Percentiles rank a stretch among this genome's conserved stretches.
Evolutionary conservation across 2,329 filamentous ascomycete genomes (phyloP).

Genomic region (Fusarium fracticaudum): DNA sequence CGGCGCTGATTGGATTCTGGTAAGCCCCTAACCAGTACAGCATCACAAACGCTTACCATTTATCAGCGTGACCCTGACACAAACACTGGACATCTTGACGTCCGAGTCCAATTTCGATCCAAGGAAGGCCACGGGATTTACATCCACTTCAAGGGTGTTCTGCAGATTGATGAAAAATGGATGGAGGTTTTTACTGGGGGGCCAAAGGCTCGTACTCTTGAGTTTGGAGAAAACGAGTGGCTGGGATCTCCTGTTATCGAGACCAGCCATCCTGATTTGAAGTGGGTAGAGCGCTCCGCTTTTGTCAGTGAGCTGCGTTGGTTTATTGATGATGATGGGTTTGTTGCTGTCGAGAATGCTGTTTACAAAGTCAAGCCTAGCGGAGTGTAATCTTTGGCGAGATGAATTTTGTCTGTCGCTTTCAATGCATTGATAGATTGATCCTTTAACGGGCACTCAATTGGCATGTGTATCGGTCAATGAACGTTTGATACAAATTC

Average conservation of each 20-base stretch:
- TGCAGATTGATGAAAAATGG: slow-evolving; percentile 9
- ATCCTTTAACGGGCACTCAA: no score
- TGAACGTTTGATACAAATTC: no score
- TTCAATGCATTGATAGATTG: no score
- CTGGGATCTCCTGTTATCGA: background rate
- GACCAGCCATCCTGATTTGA: background rate
- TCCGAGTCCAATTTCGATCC: background rate
- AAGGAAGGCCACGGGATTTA: background rate
- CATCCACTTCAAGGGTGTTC: background rate
- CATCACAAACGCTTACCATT: background rate
- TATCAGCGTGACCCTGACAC: background rate
- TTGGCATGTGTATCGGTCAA: no score
- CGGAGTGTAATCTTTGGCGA: no score
- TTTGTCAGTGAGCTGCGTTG: slow-evolving; percentile 9
- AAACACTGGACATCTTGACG: slow-evolving; percentile 5
- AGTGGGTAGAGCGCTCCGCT: slow-evolving; percentile 1
- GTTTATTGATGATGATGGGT: background rate
- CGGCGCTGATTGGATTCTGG: slow-evolving; percentile 6
- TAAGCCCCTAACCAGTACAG: background rate
- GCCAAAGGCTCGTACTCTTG: background rate
- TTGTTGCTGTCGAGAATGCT: slow-evolving; percentile 3
- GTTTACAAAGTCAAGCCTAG: background rate
- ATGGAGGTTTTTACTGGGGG: slow-evolving; percentile 5
- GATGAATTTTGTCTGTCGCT: no score
- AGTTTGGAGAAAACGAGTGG: slow-evolving; percentile 11